Evolutionary conservation across 257 asterid species (phyloP).

Genomic region (Paraleonurus japonicus): DNA sequence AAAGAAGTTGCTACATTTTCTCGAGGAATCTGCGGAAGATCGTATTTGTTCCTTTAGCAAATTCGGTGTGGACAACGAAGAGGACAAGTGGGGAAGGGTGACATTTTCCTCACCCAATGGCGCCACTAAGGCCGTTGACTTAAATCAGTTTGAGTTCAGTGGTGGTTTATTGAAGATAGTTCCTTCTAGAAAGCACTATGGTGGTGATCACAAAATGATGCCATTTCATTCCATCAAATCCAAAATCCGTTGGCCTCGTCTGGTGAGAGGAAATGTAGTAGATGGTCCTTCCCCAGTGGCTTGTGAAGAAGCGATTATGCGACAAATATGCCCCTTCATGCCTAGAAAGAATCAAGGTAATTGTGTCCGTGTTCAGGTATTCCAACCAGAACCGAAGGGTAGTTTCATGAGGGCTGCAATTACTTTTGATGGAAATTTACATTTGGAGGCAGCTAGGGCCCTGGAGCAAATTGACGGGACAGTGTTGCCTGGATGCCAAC

Average conservation of each 20-base stretch:
- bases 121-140: conserved; percentile 55
- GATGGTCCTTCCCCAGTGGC: conserved; percentile 55
- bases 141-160: conserved; percentile 38
- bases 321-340: conserved; percentile 74
- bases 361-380: conserved; percentile 68
- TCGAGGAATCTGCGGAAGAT: conserved; percentile 60
- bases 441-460: conserved; percentile 90
- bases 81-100: conserved; percentile 80
- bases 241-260: conserved; percentile 84
- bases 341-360: conserved; percentile 60
- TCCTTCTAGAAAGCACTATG: conserved; percentile 47
- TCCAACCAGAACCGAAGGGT: conserved; percentile 55
- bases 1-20: conserved; percentile 59
- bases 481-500: conserved; percentile 65
- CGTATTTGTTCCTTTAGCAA: conserved; percentile 56
- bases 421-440: conserved; percentile 77
- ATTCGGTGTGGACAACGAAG: conserved; percentile 49
- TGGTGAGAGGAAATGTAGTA: conserved; percentile 56
- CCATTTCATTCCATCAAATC: conserved; percentile 61
- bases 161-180: conserved; percentile 60
- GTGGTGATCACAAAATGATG: conserved; percentile 50
- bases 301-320: conserved; percentile 69
- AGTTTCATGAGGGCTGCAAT: conserved; percentile 57
- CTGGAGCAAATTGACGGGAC: conserved; percentile 76
- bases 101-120: conserved; percentile 85